These are phyloP conservation scores for Erythrophleum fordii DNA, from an alignment of 306 rosid genomes.

Conservation along the genomic window DNA sequence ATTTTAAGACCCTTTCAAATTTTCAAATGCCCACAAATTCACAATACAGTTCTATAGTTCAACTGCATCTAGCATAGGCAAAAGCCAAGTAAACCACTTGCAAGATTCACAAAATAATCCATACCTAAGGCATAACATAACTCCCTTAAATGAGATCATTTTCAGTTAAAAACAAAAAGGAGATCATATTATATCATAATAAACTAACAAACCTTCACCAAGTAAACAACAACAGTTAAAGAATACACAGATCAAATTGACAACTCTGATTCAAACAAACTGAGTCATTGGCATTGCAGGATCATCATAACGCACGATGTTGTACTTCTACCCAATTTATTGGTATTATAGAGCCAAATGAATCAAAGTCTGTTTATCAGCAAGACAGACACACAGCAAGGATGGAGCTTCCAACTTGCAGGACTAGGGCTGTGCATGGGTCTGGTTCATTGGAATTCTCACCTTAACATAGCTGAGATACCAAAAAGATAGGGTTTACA, in stretches of 20 bases:
- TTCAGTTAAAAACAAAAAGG: too few species aligned
- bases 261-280: neutral
- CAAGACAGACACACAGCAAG: neutral
- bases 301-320: neutral
- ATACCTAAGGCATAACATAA: too few species aligned
- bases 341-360: neutral
- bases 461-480: too few species aligned
- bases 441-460: too few species aligned
- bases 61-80: neutral
- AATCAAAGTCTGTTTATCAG: neutral
- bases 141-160: too few species aligned
- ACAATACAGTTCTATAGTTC: neutral
- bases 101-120: too few species aligned
- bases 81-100: neutral
- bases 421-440: too few species aligned
- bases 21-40: neutral
- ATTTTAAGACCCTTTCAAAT: too few species aligned
- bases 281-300: too few species aligned
- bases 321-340: neutral
- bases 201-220: neutral
- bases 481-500: too few species aligned
- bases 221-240: neutral
- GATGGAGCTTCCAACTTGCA: neutral
- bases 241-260: neutral
- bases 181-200: too few species aligned